phyloP scores from a whole-genome alignment of 2,329 filamentous ascomycete species.

The Cordyceps farinosa region DNA sequence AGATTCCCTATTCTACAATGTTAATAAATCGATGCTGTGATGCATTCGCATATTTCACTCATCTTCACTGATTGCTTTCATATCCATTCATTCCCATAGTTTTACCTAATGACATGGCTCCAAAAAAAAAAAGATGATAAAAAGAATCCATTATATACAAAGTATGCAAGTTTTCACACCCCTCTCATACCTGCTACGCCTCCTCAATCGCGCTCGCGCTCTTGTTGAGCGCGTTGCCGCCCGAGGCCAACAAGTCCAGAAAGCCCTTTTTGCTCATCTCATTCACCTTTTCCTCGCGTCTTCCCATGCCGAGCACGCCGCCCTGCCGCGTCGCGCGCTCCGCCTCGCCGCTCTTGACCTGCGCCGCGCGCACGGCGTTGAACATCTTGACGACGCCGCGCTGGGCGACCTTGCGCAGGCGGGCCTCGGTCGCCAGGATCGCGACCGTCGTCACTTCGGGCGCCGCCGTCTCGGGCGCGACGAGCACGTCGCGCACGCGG shows the following conservation, averaged over 20 bases:
- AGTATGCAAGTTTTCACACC: neutral
- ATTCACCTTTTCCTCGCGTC: slow-evolving; percentile 81
- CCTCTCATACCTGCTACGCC: slow-evolving; percentile 36
- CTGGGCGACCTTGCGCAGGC: slow-evolving; percentile 82
- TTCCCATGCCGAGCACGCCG: slow-evolving; percentile 73
- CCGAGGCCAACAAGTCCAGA: slow-evolving; percentile 77
- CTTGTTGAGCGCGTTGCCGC: slow-evolving; percentile 58
- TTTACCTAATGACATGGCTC: slow-evolving; percentile 4
- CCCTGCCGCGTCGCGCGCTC: slow-evolving; percentile 65
- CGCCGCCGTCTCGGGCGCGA: slow-evolving; percentile 52
- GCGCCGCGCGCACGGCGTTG: slow-evolving; percentile 88
- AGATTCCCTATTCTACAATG: slow-evolving; percentile 14
- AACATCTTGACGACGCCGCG: slow-evolving; percentile 94
- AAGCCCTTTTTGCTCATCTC: slow-evolving; percentile 98
- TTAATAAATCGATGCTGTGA: neutral
- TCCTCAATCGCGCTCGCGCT: slow-evolving; percentile 53
- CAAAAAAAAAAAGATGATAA: slow-evolving; percentile 4
- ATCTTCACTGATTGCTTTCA: no score
- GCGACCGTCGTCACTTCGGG: slow-evolving; percentile 47
- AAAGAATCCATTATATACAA: slow-evolving; percentile 17
- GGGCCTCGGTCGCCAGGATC: slow-evolving; percentile 69
- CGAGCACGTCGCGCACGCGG: slow-evolving; percentile 80
- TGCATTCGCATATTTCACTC: neutral
- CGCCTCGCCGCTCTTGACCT: slow-evolving; percentile 81
- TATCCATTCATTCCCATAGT: slow-evolving; percentile 16